A percentile compares a stretch with the other conserved stretches of the same genome.
Conservation (phyloP, 495 filamentous ascomycete species). For the Aspergillus asperescens region DNA sequence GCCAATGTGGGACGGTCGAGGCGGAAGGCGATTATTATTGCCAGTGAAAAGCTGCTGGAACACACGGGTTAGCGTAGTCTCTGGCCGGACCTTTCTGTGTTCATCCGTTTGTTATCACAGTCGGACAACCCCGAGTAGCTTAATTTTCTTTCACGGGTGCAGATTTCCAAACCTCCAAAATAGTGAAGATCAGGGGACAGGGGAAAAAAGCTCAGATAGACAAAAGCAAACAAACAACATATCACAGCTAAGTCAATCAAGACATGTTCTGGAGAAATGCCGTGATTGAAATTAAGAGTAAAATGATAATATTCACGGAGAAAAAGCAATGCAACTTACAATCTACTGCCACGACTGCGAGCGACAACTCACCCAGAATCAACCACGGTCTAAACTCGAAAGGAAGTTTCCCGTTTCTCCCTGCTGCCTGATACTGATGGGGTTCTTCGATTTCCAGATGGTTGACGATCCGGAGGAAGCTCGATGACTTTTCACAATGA, state of each 20-base stretch:
- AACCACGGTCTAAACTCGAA: background rate
- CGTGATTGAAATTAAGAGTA: background rate
- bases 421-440: background rate
- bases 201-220: background rate
- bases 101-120: conserved; percentile 9
- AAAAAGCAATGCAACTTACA: conserved; percentile 1
- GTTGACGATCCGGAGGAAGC: background rate
- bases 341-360: background rate
- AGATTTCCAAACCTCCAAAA: conserved; percentile 7
- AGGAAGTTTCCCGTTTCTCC: background rate
- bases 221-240: background rate
- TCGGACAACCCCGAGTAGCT: conserved; percentile 1
- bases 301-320: background rate
- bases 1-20: conserved; percentile 23
- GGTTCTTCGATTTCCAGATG: background rate
- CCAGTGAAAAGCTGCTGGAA: conserved; percentile 12
- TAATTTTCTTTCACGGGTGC: conserved; percentile 9
- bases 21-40: conserved; percentile 16
- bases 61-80: conserved; percentile 9
- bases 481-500: conserved; percentile 1
- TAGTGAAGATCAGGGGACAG: conserved; percentile 8
- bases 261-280: conserved; percentile 6
- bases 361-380: conserved; percentile 8
- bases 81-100: background rate
- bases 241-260: conserved; percentile 1